Evolutionary conservation across 2,329 filamentous ascomycete species (phyloP).

Genomic region (Colletotrichum chlorophyti): DNA sequence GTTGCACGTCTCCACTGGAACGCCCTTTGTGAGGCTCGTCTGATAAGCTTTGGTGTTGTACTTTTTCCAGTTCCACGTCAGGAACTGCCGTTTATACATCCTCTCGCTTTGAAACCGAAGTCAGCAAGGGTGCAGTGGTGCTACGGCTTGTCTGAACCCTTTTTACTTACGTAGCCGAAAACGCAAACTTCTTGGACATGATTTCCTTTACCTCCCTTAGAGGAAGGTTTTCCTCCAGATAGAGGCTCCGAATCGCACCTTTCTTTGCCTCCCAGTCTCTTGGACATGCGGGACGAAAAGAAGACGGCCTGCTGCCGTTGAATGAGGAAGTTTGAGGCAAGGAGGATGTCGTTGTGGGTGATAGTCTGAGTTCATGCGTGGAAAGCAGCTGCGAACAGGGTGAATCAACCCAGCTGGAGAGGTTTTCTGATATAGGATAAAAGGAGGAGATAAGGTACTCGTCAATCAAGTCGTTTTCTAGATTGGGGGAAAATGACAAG

Average conservation of each 20-base stretch:
- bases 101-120: background rate
- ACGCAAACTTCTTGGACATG: background rate
- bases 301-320: too few species aligned
- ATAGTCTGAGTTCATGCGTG: too few species aligned
- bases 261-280: background rate
- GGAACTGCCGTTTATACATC: slow-evolving; percentile 9
- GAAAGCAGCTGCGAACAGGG: too few species aligned
- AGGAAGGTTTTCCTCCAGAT: background rate
- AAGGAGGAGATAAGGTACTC: too few species aligned
- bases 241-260: background rate
- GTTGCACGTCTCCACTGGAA: background rate
- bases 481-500: too few species aligned
- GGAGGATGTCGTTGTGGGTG: too few species aligned
- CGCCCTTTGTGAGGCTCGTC: background rate
- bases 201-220: background rate
- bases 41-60: background rate
- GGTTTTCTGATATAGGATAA: too few species aligned
- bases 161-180: background rate
- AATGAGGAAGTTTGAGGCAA: too few species aligned
- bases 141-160: too few species aligned
- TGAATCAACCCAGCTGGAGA: too few species aligned
- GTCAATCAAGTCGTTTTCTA: too few species aligned
- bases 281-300: slow-evolving; percentile 6
- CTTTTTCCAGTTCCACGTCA: slow-evolving; percentile 2
- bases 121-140: too few species aligned